A percentile compares a stretch with the other conserved stretches of the same genome.
Evolutionary conservation across 1,139 yeast species (phyloP).

Genomic region (Debaryomyces fabryi): DNA sequence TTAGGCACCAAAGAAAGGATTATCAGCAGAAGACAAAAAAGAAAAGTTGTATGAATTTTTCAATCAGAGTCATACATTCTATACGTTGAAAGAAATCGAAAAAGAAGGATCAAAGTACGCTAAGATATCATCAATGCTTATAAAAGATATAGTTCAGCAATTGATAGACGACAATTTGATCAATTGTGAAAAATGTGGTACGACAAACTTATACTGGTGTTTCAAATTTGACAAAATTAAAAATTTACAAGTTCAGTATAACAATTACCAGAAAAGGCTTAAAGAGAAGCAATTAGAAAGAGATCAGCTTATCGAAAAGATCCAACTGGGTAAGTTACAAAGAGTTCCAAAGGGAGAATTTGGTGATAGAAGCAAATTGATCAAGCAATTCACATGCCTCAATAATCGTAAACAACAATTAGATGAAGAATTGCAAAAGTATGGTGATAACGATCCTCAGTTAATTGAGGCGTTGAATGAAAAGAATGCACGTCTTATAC

Average conservation of each 20-base stretch:
- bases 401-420: slow-evolving; percentile 1
- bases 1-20: slow-evolving; percentile 34
- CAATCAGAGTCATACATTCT: slow-evolving; percentile 40
- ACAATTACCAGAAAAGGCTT: slow-evolving; percentile 21
- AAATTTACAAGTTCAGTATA: slow-evolving; percentile 13
- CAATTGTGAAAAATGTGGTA: slow-evolving; percentile 56
- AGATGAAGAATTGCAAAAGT: slow-evolving; percentile 5
- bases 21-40: slow-evolving; percentile 44
- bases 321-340: slow-evolving; percentile 9
- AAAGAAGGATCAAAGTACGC: slow-evolving; percentile 45
- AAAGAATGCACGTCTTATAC: slow-evolving; percentile 4
- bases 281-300: slow-evolving; percentile 8
- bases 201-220: slow-evolving; percentile 56
- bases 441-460: slow-evolving; percentile 8
- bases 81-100: slow-evolving; percentile 54
- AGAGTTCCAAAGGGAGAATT: slow-evolving; percentile 9
- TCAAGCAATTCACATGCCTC: slow-evolving; percentile 6
- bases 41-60: slow-evolving; percentile 41
- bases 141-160: slow-evolving; percentile 48
- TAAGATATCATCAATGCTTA: slow-evolving; percentile 52
- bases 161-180: slow-evolving; percentile 51
- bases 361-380: slow-evolving; percentile 8
- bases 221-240: slow-evolving; percentile 41
- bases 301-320: slow-evolving; percentile 6
- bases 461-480: slow-evolving; percentile 6